Percentiles rank a stretch among this genome's conserved stretches.
phyloP scores from a whole-genome alignment of 2,329 filamentous ascomycete species.

The Botrytis sinoallii region DNA sequence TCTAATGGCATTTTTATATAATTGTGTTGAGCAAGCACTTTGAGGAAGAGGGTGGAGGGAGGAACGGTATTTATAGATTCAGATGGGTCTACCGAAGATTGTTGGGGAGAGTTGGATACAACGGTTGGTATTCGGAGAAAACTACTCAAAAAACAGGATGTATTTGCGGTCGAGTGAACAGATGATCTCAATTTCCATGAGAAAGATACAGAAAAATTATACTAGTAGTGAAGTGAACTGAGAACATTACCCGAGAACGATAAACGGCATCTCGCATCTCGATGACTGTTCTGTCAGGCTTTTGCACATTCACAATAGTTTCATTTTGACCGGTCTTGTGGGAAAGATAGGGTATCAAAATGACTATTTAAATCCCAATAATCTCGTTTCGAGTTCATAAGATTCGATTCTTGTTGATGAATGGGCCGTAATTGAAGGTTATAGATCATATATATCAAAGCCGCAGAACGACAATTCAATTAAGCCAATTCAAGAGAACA shows the following conservation, averaged over 20 bases:
- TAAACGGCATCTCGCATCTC: neutral
- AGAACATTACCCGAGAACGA: neutral
- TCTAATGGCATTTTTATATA: neutral
- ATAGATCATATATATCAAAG: neutral
- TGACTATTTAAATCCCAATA: neutral
- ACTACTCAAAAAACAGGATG: too few relatives aligned
- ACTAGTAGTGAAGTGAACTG: neutral
- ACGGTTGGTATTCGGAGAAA: too few relatives aligned
- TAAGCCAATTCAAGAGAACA: neutral
- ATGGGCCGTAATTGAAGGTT: neutral
- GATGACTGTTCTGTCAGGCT: neutral
- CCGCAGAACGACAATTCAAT: neutral
- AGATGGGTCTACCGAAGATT: neutral
- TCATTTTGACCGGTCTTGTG: neutral
- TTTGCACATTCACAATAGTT: neutral
- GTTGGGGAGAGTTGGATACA: too few relatives aligned
- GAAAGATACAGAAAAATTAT: neutral
- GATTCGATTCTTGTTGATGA: neutral
- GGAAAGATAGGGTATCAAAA: neutral
- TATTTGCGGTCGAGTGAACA: too few relatives aligned
- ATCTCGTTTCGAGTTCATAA: neutral
- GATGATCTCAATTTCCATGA: neutral
- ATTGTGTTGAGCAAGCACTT: neutral
- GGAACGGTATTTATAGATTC: neutral
- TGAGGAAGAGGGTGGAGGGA: neutral